Evolutionary conservation across 2,329 filamentous ascomycete species (phyloP).

Genomic region (Neofusicoccum kwambonambiense): DNA sequence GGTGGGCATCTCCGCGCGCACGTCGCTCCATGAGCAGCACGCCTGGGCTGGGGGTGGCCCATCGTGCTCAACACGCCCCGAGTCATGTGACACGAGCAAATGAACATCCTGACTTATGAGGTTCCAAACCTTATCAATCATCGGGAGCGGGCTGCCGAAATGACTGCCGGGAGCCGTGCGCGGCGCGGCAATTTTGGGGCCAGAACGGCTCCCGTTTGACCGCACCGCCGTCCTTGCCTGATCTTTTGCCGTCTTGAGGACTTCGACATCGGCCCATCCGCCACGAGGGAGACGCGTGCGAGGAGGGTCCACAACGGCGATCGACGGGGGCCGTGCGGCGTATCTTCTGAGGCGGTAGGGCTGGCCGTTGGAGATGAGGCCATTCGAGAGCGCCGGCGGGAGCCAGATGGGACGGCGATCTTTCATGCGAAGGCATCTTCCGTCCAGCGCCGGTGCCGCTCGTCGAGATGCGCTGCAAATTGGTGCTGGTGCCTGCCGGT

Average conservation of each 20-base stretch:
- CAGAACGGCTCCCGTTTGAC: neutral
- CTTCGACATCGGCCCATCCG: neutral
- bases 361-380: neutral
- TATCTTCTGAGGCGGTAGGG: neutral
- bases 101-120: neutral
- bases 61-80: neutral
- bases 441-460: too few species aligned
- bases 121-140: neutral
- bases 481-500: neutral
- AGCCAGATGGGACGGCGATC: neutral
- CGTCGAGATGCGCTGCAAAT: neutral
- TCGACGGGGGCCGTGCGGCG: neutral
- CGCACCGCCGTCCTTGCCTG: neutral
- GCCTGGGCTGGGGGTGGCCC: neutral
- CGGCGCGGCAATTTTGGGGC: neutral
- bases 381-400: neutral
- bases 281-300: neutral
- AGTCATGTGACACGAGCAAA: neutral
- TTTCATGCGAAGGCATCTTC: neutral
- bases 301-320: neutral
- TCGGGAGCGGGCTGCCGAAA: neutral
- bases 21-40: slow-evolving; percentile 2
- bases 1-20: neutral
- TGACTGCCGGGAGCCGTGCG: neutral
- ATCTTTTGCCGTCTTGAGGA: neutral